phyloP scores from a whole-genome alignment of 441 rosid species.

The Jatropha podagrica region DNA sequence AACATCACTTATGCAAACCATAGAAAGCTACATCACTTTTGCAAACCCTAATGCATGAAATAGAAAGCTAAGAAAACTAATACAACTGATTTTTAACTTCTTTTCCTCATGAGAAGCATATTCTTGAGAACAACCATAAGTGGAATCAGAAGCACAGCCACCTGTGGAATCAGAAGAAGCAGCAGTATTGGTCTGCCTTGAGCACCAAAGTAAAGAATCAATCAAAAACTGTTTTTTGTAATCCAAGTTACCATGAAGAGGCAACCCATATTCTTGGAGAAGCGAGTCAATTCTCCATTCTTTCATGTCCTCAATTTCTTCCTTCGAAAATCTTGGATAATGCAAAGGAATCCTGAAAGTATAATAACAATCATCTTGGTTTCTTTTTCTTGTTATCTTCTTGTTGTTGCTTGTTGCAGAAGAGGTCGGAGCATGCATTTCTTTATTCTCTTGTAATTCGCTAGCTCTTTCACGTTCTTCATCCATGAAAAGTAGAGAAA shows the following conservation, averaged over 20 bases:
- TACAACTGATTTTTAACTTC: not conserved
- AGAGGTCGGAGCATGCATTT: not conserved
- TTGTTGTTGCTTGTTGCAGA: too few species aligned
- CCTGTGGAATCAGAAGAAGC: not conserved
- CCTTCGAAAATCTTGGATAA: slow-evolving; percentile 43
- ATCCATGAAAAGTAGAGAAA: slow-evolving; percentile 1
- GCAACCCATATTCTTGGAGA: slow-evolving; percentile 43
- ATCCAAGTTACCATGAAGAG: slow-evolving; percentile 32
- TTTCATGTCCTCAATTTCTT: slow-evolving; percentile 47
- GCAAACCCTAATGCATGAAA: not conserved
- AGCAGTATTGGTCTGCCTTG: slow-evolving; percentile 19
- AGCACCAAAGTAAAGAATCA: slow-evolving; percentile 44
- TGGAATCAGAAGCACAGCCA: not conserved
- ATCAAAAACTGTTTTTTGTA: slow-evolving; percentile 46
- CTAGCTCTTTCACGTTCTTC: not conserved
- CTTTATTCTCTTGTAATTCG: not conserved
- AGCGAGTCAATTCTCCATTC: slow-evolving; percentile 51
- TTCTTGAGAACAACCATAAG: not conserved
- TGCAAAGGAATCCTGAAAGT: slow-evolving; percentile 42
- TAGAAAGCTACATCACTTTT: too few species aligned
- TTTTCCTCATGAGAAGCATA: not conserved
- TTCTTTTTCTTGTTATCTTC: not conserved
- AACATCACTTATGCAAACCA: too few species aligned
- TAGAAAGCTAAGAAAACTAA: not conserved
- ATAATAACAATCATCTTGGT: not conserved